Evolutionary conservation across 345 rosid species (phyloP), one percentile per base, ranked within the genome.

Genomic region (Gossypium ekmanianum): DNA sequence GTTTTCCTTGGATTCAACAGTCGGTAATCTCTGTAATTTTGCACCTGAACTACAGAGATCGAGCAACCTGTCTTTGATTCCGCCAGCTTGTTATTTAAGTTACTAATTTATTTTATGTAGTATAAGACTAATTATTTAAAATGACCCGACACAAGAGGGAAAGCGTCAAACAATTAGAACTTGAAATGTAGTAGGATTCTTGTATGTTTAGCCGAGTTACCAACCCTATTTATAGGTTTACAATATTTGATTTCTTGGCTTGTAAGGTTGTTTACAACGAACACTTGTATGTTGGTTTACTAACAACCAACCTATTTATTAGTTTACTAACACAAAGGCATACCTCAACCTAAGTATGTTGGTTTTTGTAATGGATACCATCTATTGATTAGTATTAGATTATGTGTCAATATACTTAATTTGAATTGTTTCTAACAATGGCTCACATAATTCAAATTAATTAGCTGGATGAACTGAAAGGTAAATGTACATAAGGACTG

Each of bases 311-410:
- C 41, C 41, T 34, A 34, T 34, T 34, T 34, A 5, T 34, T 5
- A 34, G 41, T 34, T 58, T 34, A 11, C 39, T 24, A 58, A 11
- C 11, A 24, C 17, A 58, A 24, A 58, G 39, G 12, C 34, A 24
- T 11, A 1, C 16, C 29, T 0, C 34, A 14, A 4, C 68, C 50
- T 41, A 39, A 39, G 68, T 20, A 11, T 65, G 17, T 66, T 66
- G 34, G 27, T 66, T 9, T 45, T 66, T 44, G n/a, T 45, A 66
- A 44, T 66, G 71, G 52, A 45, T 66, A 44, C 54, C 71, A 44
- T 44, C 54, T 65, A 18, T 65, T 65, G 27, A 65, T 22, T 10
- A 4, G 50, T 64, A 64, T 65, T 2, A 11, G 52, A 65, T 44
- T 64, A 7, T 66, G 17, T 66, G 29, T 45, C 54, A 66, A 11